phyloP scores from a whole-genome alignment of 306 rosid genomes.

The Medicago lupulina region DNA sequence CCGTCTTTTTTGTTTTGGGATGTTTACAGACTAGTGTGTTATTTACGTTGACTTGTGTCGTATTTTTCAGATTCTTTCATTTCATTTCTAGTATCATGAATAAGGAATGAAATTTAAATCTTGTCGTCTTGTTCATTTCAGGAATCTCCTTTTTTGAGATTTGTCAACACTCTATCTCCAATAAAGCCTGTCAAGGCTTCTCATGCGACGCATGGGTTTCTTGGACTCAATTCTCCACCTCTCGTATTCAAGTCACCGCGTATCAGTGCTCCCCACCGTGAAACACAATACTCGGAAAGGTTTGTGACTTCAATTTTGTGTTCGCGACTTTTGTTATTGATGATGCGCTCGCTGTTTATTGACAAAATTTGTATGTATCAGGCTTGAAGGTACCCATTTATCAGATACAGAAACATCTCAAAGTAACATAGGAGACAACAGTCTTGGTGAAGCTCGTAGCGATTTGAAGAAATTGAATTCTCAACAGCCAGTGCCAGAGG shows the following conservation, averaged over 20 bases:
- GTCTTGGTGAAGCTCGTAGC: conserved; percentile 42
- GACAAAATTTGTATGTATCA: conserved; percentile 35
- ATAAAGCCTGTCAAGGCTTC: conserved; percentile 49
- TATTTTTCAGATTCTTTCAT: not conserved
- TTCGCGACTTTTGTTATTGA: not conserved
- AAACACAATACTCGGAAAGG: conserved; percentile 54
- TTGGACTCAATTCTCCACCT: conserved; percentile 61
- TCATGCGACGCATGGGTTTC: conserved; percentile 43
- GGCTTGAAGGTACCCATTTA: conserved; percentile 51
- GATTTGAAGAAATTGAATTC: conserved; percentile 33
- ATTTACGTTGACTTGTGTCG: not conserved
- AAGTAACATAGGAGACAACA: conserved; percentile 39
- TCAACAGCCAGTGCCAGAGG: conserved; percentile 36
- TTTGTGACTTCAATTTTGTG: conserved; percentile 30
- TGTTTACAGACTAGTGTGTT: not conserved
- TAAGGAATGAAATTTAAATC: conserved; percentile 9
- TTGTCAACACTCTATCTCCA: conserved; percentile 55
- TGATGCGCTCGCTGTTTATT: conserved; percentile 19
- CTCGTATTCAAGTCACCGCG: conserved; percentile 64
- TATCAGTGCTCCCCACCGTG: conserved; percentile 44
- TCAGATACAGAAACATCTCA: conserved; percentile 40
- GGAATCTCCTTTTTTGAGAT: conserved; percentile 62
- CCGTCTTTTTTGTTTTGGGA: not conserved
- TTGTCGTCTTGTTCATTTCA: conserved; percentile 36
- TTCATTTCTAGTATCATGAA: conserved; percentile 2